Evolutionary conservation across 768 basidiomycete species (phyloP).

Genomic region (Trametes sanguinea): DNA sequence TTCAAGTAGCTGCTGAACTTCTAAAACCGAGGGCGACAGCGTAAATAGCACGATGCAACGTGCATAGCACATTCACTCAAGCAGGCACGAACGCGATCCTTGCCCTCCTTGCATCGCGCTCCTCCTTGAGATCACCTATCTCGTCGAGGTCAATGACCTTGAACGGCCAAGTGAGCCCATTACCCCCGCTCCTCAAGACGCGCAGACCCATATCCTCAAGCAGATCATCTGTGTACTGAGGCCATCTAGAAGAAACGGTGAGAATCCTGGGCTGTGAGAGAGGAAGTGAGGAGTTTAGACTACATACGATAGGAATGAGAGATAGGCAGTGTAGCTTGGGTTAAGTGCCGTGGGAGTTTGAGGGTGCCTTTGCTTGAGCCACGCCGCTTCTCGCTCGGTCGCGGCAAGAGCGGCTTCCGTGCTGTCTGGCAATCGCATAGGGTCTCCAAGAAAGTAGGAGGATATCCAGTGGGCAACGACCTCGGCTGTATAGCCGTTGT

Average conservation of each 20-base stretch:
- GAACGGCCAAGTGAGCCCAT: constrained; percentile 69
- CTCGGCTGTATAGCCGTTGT: constrained; percentile 57
- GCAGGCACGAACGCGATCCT: not conserved
- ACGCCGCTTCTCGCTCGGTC: constrained; percentile 49
- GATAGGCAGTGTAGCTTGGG: constrained; percentile 50
- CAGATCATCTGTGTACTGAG: constrained; percentile 57
- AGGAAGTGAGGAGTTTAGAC: constrained; percentile 15
- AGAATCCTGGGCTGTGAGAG: not conserved
- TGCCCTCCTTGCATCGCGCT: constrained; percentile 41
- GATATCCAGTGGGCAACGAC: constrained; percentile 65
- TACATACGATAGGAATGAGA: constrained; percentile 57
- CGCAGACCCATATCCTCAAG: constrained; percentile 62
- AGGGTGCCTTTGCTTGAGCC: constrained; percentile 59
- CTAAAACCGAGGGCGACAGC: no score
- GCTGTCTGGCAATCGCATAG: constrained; percentile 47
- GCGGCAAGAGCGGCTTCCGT: constrained; percentile 47
- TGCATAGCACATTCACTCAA: not conserved
- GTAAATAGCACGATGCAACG: not conserved
- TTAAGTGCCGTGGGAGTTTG: constrained; percentile 49
- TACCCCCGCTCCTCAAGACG: constrained; percentile 57
- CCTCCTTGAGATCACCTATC: constrained; percentile 47
- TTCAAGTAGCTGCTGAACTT: no score
- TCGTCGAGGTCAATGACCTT: constrained; percentile 51
- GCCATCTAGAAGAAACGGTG: constrained; percentile 47
- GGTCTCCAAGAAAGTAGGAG: constrained; percentile 58